phyloP scores from a whole-genome alignment of 139 green algal species.

The Chlamydomonas sp. region DNA sequence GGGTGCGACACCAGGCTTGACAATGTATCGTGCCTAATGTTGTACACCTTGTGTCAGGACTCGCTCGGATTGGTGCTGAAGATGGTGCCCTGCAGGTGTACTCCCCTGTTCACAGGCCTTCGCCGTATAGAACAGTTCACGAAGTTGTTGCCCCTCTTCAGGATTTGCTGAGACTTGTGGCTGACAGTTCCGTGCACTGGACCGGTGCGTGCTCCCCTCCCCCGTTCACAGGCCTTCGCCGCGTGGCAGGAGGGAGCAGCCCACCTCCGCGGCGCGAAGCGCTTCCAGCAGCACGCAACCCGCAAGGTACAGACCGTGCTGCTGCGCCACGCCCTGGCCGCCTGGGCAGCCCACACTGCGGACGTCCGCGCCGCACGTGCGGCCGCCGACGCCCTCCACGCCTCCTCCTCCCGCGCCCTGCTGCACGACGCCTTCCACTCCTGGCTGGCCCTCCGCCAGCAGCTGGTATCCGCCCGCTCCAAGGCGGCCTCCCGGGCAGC shows the following conservation, averaged over 20 bases:
- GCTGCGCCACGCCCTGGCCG: not conserved
- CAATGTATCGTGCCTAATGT: not conserved
- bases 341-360: not conserved
- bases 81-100: not conserved
- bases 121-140: not conserved
- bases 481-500: not conserved
- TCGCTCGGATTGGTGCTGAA: not conserved
- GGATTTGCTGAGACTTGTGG: too few relatives aligned
- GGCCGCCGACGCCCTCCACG: not conserved
- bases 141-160: too few relatives aligned
- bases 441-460: not conserved
- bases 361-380: not conserved
- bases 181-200: too few relatives aligned
- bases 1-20: too few relatives aligned
- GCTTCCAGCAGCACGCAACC: not conserved
- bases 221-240: not conserved
- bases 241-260: not conserved
- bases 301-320: not conserved
- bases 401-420: not conserved
- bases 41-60: not conserved
- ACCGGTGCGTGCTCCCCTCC: too few relatives aligned
- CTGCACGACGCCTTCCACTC: not conserved
- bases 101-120: not conserved
- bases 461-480: not conserved
- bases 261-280: not conserved